These are phyloP conservation scores for Colletotrichum costaricense DNA, from an alignment of 2,329 filamentous ascomycete genomes.

Conservation along the genomic window DNA sequence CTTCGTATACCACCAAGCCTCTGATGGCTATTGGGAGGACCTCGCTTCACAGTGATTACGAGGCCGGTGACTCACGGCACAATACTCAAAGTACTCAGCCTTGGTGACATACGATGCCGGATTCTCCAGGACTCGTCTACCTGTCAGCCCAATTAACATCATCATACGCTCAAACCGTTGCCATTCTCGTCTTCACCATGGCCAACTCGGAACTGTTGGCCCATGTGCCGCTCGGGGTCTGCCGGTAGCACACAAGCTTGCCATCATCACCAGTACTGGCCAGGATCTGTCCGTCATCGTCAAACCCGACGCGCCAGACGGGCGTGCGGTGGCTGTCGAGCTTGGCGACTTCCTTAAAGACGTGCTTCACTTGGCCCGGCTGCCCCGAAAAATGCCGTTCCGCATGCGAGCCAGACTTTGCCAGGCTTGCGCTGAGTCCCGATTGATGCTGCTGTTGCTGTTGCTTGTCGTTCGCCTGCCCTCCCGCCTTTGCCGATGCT, in stretches of 20 bases:
- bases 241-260: conserved; percentile 70
- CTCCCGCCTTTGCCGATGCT: conserved; percentile 10
- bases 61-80: neutral
- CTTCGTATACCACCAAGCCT: neutral
- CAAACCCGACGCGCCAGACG: conserved; percentile 81
- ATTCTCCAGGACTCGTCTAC: no score
- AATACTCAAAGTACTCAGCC: neutral
- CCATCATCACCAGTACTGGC: conserved; percentile 84
- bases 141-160: neutral
- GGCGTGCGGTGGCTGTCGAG: conserved; percentile 76
- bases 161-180: conserved; percentile 47
- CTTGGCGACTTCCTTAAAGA: conserved; percentile 71
- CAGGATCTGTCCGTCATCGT: conserved; percentile 76
- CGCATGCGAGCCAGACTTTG: conserved; percentile 58
- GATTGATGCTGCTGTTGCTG: conserved; percentile 55
- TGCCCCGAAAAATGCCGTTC: conserved; percentile 66
- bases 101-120: neutral
- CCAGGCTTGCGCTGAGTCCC: conserved; percentile 63
- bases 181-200: conserved; percentile 68
- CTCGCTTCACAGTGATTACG: neutral
- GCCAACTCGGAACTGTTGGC: conserved; percentile 70
- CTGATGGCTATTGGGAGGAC: neutral
- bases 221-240: conserved; percentile 68
- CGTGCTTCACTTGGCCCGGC: conserved; percentile 75
- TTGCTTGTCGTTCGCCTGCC: conserved; percentile 40